Percentiles rank a stretch among this genome's conserved stretches.
Evolutionary conservation across 2,329 filamentous ascomycete genomes (phyloP).

Genomic region (Arachnomyces sp.): DNA sequence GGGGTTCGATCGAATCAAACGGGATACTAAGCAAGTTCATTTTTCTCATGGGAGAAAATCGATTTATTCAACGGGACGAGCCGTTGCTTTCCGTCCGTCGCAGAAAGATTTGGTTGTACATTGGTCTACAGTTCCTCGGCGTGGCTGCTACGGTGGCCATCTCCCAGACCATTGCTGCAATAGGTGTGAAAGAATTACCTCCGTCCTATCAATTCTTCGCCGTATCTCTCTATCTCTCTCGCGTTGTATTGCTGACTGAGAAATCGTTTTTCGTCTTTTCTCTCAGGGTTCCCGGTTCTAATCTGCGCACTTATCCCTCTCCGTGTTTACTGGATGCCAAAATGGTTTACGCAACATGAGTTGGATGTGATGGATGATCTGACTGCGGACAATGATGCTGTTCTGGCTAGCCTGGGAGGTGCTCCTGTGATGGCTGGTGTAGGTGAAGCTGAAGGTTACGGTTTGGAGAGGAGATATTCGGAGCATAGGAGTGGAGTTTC

Average conservation of each 20-base stretch:
- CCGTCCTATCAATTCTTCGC: not conserved
- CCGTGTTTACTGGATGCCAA: slow-evolving; percentile 42
- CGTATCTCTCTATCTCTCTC: not conserved
- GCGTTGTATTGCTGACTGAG: not conserved
- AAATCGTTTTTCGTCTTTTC: not conserved
- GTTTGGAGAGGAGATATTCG: slow-evolving; percentile 15
- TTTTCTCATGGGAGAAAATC: slow-evolving; percentile 40
- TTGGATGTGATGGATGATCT: slow-evolving; percentile 45
- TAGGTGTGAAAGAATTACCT: slow-evolving; percentile 25
- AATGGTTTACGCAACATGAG: slow-evolving; percentile 43
- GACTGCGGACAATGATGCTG: slow-evolving; percentile 46
- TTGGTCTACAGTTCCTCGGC: slow-evolving; percentile 43
- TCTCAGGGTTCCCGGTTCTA: slow-evolving; percentile 46
- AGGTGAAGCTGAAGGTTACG: slow-evolving; percentile 12
- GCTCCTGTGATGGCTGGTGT: slow-evolving; percentile 34
- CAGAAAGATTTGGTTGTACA: slow-evolving; percentile 42
- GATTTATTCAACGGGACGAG: slow-evolving; percentile 42
- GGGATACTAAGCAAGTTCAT: slow-evolving; percentile 45
- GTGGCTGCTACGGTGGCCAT: slow-evolving; percentile 50
- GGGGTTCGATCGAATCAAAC: slow-evolving; percentile 44
- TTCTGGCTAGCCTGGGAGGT: slow-evolving; percentile 46
- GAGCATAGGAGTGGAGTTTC: slow-evolving; percentile 15
- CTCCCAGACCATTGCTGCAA: slow-evolving; percentile 52
- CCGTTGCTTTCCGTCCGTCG: slow-evolving; percentile 38
- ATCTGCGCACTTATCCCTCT: slow-evolving; percentile 50